phyloP scores from a whole-genome alignment of 2,329 filamentous ascomycete genomes.

The Phyllachora maydis region DNA sequence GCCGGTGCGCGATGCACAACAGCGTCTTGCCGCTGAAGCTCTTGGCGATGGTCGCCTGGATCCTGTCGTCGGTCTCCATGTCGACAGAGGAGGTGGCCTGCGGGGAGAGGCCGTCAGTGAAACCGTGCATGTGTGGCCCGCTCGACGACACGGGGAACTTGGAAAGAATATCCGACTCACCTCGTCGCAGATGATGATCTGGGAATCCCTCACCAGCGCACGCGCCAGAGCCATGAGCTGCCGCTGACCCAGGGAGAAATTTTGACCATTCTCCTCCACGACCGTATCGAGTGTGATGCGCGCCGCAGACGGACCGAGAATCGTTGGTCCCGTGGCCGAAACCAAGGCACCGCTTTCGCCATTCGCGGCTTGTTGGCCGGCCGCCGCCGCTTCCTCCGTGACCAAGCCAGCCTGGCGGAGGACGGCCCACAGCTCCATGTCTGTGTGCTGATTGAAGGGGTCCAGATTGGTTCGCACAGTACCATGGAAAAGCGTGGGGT shows the following conservation, averaged over 20 bases:
- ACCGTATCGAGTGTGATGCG: slow-evolving; percentile 65
- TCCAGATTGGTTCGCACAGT: slow-evolving; percentile 66
- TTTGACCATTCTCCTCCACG: slow-evolving; percentile 88
- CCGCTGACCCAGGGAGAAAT: slow-evolving; percentile 86
- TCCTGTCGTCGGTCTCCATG: slow-evolving; percentile 92
- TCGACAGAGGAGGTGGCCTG: slow-evolving; percentile 85
- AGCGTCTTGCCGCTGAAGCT: slow-evolving; percentile 77
- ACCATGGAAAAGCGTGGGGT: slow-evolving; percentile 65
- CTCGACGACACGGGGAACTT: no score
- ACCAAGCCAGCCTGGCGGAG: slow-evolving; percentile 60
- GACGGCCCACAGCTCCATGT: slow-evolving; percentile 59
- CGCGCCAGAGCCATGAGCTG: slow-evolving; percentile 90
- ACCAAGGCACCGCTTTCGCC: slow-evolving; percentile 7
- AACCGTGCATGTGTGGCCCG: no score
- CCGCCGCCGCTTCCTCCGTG: slow-evolving; percentile 13
- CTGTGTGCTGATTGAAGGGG: slow-evolving; percentile 59
- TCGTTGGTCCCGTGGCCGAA: no score
- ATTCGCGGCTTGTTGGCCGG: slow-evolving; percentile 7
- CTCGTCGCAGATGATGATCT: slow-evolving; percentile 94
- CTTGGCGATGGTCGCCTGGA: slow-evolving; percentile 69
- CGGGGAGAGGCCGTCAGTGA: no score
- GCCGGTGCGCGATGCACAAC: slow-evolving; percentile 77
- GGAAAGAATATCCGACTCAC: no score
- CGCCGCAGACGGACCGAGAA: no score
- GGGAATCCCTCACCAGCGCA: slow-evolving; percentile 67